A percentile compares a stretch with the other conserved stretches of the same genome.
Conservation (phyloP, 164 flowering plant species). For the Magnolia officinalis region DNA sequence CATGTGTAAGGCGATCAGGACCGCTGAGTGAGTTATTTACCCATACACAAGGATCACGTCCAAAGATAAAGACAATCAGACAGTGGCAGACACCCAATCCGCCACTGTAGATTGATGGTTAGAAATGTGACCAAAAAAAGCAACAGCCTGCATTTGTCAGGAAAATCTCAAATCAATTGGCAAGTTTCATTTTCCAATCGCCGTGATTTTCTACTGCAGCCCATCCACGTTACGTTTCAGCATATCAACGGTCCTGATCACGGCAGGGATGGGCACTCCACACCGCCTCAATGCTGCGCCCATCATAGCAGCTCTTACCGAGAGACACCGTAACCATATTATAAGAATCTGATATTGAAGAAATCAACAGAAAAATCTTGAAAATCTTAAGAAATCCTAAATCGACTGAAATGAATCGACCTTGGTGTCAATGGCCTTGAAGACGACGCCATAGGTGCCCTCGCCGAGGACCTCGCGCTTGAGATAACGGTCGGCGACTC, state of each 20-base stretch:
- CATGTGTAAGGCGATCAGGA: background rate
- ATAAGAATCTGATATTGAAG: too few relatives aligned
- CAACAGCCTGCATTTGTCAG: background rate
- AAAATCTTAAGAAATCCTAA: background rate
- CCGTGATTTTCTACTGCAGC: background rate
- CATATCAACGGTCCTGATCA: too few relatives aligned
- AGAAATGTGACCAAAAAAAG: background rate
- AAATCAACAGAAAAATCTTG: background rate
- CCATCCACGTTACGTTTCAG: background rate
- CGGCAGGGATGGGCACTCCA: background rate
- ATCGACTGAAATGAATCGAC: conserved; percentile 19
- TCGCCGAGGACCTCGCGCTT: conserved; percentile 88
- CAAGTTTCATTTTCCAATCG: background rate
- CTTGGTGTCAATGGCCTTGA: conserved; percentile 90
- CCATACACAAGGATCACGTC: background rate
- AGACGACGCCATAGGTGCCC: conserved; percentile 94
- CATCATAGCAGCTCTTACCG: too few relatives aligned
- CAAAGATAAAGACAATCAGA: background rate
- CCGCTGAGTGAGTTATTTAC: background rate
- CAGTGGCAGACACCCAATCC: background rate
- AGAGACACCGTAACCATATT: too few relatives aligned
- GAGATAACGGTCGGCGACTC: conserved; percentile 75
- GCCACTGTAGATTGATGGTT: too few relatives aligned
- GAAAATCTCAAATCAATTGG: background rate
- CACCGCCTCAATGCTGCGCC: too few relatives aligned